phyloP scores from a whole-genome alignment of 805 yeast genomes.

The Tetrapisispora nanseiensis region DNA sequence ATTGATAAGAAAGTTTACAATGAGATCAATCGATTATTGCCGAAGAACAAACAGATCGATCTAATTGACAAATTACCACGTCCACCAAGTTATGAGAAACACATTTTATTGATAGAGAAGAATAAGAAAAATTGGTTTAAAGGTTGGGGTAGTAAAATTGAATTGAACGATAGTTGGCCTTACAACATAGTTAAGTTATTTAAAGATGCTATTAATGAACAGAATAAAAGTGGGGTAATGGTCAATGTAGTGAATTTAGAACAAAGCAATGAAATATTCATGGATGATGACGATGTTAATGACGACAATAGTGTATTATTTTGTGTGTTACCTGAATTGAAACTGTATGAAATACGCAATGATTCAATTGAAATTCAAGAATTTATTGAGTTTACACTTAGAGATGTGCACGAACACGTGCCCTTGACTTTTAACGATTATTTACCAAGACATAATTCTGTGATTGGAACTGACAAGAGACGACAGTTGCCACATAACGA shows the following conservation, averaged over 20 bases:
- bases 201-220: constrained; percentile 10
- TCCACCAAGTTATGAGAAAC: constrained; percentile 18
- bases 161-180: constrained; percentile 17
- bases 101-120: constrained; percentile 14
- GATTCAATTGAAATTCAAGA: constrained; percentile 4
- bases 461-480: no score
- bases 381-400: constrained; percentile 16
- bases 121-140: constrained; percentile 10
- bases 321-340: constrained; percentile 20
- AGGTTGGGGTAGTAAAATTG: constrained; percentile 20
- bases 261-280: not conserved
- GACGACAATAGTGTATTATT: not conserved
- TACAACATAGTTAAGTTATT: constrained; percentile 12
- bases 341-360: constrained; percentile 11
- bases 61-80: constrained; percentile 9
- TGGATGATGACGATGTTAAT: constrained; percentile 3
- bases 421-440: constrained; percentile 2
- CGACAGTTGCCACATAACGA: not conserved
- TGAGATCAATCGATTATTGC: constrained; percentile 8
- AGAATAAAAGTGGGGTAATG: constrained; percentile 11
- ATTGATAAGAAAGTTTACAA: no score
- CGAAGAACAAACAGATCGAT: constrained; percentile 9
- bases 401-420: constrained; percentile 3
- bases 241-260: constrained; percentile 10
- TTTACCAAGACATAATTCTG: not conserved